Evolutionary conservation across 2,329 filamentous ascomycete species (phyloP), one percentile per base, ranked within the genome.

Genomic region (Beauveria scarabaeidicola): DNA sequence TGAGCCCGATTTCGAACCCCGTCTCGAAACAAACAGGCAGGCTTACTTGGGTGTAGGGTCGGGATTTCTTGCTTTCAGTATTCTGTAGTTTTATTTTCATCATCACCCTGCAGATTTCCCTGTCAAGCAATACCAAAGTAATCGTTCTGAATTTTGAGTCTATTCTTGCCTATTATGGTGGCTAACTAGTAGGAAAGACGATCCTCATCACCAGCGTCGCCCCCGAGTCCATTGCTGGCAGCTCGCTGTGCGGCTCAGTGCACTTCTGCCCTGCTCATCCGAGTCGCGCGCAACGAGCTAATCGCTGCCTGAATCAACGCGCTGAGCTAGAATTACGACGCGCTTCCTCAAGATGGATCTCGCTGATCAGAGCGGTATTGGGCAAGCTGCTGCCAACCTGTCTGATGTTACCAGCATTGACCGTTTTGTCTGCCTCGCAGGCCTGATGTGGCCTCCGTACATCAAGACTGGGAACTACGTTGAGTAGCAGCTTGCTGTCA

Each of bases 401-500:
- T 13, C 8, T 13, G 60, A 61, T 48, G 52, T 62, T 5, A 19
- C 52, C 8, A 44, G 25, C 38, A 57, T 60, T 23, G 52, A 63
- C 38, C 61, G 62, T 48, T 15, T 63, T 11, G 61, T 58, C 1
- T 55, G 54, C 38, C 60, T 63, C 17, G 62, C 61, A 2, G 61
- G 62, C 4, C 48, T 62, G 25, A 62, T 63, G 62, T 29, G 52
- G 23, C 58, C 58, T 2, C 57, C 58, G 5, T 62, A 32, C 27
- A 25, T 38, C 11, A 63, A 62, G 52, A 66, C 65, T 1, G 61
- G 46, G 1, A 60, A 67, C 5, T 65, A 65, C 0, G 51, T 66
- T 17, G 65, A 66, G 62, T 66, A 66, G 0, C 79, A 82, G 60
- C 77, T 83, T 63, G 80, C 74, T 32, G 77, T 74, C 7, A 82